Conservation (phyloP, 768 basidiomycete genomes). For the Boletales sp. region DNA sequence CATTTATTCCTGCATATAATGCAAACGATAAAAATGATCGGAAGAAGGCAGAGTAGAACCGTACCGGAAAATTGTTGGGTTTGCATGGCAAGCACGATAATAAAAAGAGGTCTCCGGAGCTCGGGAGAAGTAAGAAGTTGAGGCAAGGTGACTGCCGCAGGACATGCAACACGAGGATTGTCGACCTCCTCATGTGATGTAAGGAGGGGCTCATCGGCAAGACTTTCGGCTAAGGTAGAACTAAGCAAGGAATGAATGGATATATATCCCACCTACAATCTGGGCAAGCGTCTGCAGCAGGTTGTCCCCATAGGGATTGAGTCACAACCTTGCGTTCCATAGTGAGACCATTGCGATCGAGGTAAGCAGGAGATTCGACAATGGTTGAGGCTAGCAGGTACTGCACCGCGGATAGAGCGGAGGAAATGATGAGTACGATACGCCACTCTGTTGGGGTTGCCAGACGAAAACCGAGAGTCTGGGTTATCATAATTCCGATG, state of each 20-base stretch:
- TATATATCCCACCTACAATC: conserved; percentile 15
- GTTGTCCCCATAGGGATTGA: conserved; percentile 52
- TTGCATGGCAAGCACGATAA: conserved; percentile 68
- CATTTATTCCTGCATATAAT: conserved; percentile 61
- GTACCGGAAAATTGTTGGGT: conserved; percentile 77
- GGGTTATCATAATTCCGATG: conserved; percentile 83
- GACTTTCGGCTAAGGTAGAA: conserved; percentile 19
- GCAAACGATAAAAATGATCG: conserved; percentile 1
- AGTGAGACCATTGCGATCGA: conserved; percentile 45
- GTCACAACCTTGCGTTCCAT: conserved; percentile 47
- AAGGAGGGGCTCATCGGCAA: conserved; percentile 28
- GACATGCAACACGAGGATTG: conserved; percentile 18
- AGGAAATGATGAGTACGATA: conserved; percentile 62
- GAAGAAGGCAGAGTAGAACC: conserved; percentile 3
- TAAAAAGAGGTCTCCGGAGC: conserved; percentile 58
- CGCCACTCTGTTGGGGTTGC: conserved; percentile 72
- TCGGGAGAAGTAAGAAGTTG: conserved; percentile 51
- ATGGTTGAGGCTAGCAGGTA: conserved; percentile 50
- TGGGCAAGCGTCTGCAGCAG: conserved; percentile 25
- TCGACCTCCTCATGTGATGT: conserved; percentile 13
- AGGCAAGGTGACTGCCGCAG: conserved; percentile 44
- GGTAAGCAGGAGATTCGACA: conserved; percentile 72
- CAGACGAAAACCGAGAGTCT: conserved; percentile 66
- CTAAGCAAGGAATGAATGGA: conserved; percentile 4
- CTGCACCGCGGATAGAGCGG: conserved; percentile 52